A percentile compares a stretch with the other conserved stretches of the same genome.
Conservation (phyloP, 202 grass and related monocot genomes). For the Panicum virgatum region DNA sequence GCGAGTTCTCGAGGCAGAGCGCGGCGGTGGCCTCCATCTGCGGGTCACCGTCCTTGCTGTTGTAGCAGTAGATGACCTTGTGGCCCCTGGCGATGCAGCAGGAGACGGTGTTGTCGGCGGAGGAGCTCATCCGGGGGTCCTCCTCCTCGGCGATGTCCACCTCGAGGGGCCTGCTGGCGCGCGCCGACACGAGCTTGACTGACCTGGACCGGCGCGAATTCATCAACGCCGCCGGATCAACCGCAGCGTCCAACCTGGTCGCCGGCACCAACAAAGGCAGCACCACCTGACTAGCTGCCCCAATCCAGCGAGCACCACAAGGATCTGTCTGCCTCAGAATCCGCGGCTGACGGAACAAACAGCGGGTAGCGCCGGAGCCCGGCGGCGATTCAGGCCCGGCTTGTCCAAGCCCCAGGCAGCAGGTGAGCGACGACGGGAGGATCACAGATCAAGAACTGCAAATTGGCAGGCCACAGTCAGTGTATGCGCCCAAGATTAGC, state of each 20-base stretch:
- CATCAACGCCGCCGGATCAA: constrained; percentile 53
- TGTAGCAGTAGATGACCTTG: constrained; percentile 68
- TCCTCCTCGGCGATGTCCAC: constrained; percentile 53
- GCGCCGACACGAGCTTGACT: constrained; percentile 68
- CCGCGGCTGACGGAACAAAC: neutral
- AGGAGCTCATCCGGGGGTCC: constrained; percentile 72
- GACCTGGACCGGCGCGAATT: constrained; percentile 82
- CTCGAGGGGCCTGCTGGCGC: constrained; percentile 48
- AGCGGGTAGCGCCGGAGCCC: neutral
- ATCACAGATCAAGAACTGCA: constrained; percentile 37
- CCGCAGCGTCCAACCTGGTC: neutral
- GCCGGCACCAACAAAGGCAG: neutral
- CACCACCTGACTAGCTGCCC: neutral
- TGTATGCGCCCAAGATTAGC: neutral
- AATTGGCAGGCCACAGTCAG: constrained; percentile 5
- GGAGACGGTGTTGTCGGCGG: constrained; percentile 76
- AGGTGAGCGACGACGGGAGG: neutral
- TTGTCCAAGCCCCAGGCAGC: neutral
- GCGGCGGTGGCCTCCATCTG: constrained; percentile 48
- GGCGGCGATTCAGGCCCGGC: neutral
- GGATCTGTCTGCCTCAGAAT: neutral
- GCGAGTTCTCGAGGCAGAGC: constrained; percentile 66
- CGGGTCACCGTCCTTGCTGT: constrained; percentile 34
- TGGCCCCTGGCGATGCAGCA: constrained; percentile 83
- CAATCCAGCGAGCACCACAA: neutral